phyloP scores from a whole-genome alignment of 805 yeast genomes.

The Lipomyces anomalus region DNA sequence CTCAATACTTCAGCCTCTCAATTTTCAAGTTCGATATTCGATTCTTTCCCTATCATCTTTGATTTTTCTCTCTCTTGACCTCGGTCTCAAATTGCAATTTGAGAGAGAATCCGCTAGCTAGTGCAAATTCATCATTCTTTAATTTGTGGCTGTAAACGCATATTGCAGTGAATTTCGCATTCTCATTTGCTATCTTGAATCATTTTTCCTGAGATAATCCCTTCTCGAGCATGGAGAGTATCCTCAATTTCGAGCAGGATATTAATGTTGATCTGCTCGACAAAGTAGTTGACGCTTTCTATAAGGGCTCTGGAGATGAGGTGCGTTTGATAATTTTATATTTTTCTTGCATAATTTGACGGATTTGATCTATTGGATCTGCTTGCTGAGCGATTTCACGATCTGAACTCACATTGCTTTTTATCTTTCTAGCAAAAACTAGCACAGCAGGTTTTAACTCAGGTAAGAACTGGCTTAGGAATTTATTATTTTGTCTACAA shows the following conservation, averaged over 20 bases:
- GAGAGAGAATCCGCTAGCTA: too few relatives aligned
- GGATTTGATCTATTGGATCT: neutral
- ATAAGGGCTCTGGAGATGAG: conserved; percentile 57
- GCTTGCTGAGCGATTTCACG: neutral
- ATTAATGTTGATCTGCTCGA: conserved; percentile 77
- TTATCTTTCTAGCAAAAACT: conserved; percentile 30
- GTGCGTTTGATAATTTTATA: too few relatives aligned
- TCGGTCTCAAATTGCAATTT: too few relatives aligned
- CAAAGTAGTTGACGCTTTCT: conserved; percentile 77
- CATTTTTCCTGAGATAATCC: neutral
- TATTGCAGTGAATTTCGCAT: neutral
- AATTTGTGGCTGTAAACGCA: neutral
- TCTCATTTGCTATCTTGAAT: neutral
- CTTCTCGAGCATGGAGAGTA: conserved; percentile 58
- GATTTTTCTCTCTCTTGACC: too few relatives aligned
- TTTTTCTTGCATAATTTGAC: too few relatives aligned
- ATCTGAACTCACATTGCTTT: conserved; percentile 4
- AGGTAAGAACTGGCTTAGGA: conserved; percentile 23
- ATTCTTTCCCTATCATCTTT: too few relatives aligned
- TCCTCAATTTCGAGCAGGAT: conserved; percentile 76
- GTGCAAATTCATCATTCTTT: neutral
- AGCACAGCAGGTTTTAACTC: conserved; percentile 37
- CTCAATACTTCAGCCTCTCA: too few relatives aligned
- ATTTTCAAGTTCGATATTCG: too few relatives aligned
- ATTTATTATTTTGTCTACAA: neutral